Base-by-base conservation (phyloP, 1,284 basidiomycete species). In the Austroboletus novae-zelandiae region DNA sequence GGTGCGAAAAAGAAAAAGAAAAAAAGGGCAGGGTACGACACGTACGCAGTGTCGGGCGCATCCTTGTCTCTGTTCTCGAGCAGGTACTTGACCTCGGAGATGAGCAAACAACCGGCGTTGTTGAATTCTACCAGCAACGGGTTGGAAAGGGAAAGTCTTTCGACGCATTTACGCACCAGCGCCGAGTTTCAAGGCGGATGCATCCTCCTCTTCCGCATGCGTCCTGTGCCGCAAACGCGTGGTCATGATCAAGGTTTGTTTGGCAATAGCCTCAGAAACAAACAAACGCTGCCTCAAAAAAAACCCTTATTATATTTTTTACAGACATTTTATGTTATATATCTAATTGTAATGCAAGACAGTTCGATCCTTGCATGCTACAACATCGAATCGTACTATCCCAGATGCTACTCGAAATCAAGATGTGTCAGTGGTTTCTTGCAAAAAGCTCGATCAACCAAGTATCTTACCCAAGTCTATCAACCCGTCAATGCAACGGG, bases 1-100 rank as follows among this genome's bases (percentile, higher is more conserved):
- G 1, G 6, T 34, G 32, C 30, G 9, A 8, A 2, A 20, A 30
- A 17, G 5, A n/a, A 23, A 9, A 9, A 3, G 4, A 5, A 9
- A 9, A 11, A 23, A 14, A 9, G 14, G 37, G n/a, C 13, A 14
- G 35, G 8, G 8, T 36, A 35, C 15, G 18, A 36, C 20, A 76
- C 85, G 50, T 69, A 92, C 86, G 85, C 81, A 45, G 88, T 91
- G 61, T 92, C 88, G 2, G 89, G 89, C 0, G 88, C 84, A 59
- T 88, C 88, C 66, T 89, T 89, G 67, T 91, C 86, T 53, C 88
- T 76, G 66, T 92, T 89, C 68, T 93, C 91, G 34, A 96, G 76
- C 43, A 96, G 74, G 64, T 93, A 88, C 64, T 91, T 91, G 62
- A 95, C 93, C 66, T 96, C 93, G 1, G 91, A 94, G 57, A 94